Base-by-base conservation (phyloP, 1,284 basidiomycete species). In the Abortiporus biennis region DNA sequence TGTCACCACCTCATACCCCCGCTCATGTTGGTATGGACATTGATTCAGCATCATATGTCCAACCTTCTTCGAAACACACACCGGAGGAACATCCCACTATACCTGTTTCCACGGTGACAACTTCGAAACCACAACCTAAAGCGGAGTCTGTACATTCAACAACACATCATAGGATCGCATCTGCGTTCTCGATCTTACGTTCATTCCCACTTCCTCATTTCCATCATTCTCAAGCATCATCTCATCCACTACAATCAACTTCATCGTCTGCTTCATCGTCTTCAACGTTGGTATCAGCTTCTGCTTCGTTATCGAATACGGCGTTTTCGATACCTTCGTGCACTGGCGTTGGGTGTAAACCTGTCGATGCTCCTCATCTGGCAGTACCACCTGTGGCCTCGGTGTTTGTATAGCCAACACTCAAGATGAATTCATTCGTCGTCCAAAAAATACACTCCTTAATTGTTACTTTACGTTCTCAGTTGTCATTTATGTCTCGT, bases 171-270 rank as follows among this genome's bases (percentile, higher is more conserved):
- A 36, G 44, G 43, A 36, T 51, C 45, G 44, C 52, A 17, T 55
- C 55, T 12, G 56, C 57, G 34, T 41, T 58, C 46, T 51, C 55
- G 12, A 46, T 61, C 36, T 52, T 59, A 32, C 54, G 54, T 48
- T 53, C 57, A 13, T 59, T 61, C 53, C 59, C 57, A 19, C 39
- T 61, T 32, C 59, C 59, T 16, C 55, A 59, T 35, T 55, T 58
- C 51, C 51, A 51, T 21, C 45, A 46, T 23, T 21, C 24, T 17
- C 31, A 36, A 29, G 20, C 35, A 21, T 23, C 20, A 15, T 35
- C 22, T 23, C 36, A 37, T 23, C 36, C 33, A 9, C 11, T 16
- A 21, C 16, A 16, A 4, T 19, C 38, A 20, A 11, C 38, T 22
- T 34, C 40, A 25, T 25, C 33, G 4, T 6, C 8, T 19, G 22